Base-by-base conservation (phyloP, 768 basidiomycete genomes). In the Mycena metata region DNA sequence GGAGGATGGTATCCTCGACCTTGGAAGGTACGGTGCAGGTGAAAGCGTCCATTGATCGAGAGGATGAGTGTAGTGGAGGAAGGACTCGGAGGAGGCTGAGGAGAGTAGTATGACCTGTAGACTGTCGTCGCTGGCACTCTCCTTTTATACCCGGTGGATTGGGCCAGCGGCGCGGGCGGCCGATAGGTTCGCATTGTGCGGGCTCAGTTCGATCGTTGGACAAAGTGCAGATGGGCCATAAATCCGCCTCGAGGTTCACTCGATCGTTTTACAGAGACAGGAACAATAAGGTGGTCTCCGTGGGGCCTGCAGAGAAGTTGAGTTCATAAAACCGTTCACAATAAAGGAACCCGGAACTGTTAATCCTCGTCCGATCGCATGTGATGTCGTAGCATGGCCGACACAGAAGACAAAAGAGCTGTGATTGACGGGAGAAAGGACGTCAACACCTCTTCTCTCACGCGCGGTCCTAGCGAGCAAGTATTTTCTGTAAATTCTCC, bases 41-140 rank as follows among this genome's bases (percentile, higher is more conserved):
- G 50, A 60, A 59, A 33, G 58, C 55, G 67, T 68, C 67, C 67
- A 68, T 68, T 46, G 42, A 21, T 42, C 47, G 60, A 19, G 49
- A 61, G 61, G 61, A 63, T 54, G 61, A 43, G 36, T 10, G 43
- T 13, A 36, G 15, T 39, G 19, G 5, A 35, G 11, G 23, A 23
- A 42, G 60, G 49, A 62, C 50, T 30, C 30, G 30, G 60, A 47
- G 24, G 17, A 11, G 47, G 47, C 35, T 61, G 60, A 26, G 33
- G 35, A 19, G n/a, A 41, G 59, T 43, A 35, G 41, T 26, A 17
- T 43, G 52, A 52, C 41, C 51, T 63, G 52, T 17, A 5, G 51
- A 52, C n/a, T 13, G 2, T 30, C 19, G 24, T 16, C 11, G 0
- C 1, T 24, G 43, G 24, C 50, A 21, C 2, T 13, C 26, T 19